Percentiles rank a stretch among this genome's conserved stretches.
Conservation (phyloP, 306 rosid genomes). For the Arachis stenosperma region DNA sequence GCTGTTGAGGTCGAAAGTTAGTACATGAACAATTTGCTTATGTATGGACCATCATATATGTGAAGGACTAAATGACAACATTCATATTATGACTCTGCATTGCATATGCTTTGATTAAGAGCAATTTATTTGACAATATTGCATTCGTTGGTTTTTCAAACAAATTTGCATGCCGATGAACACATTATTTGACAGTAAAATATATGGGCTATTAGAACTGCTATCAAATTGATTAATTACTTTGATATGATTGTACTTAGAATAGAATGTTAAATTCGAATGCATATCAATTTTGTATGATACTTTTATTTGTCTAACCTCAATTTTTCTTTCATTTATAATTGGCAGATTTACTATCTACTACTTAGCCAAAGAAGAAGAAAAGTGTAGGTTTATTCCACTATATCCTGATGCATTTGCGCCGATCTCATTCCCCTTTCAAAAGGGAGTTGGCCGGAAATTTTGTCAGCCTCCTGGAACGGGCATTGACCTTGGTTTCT, state of each 20-base stretch:
- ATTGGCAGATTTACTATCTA: slow-evolving; percentile 73
- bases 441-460: slow-evolving; percentile 81
- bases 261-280: not conserved
- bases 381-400: slow-evolving; percentile 72
- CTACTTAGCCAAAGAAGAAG: slow-evolving; percentile 91
- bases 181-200: not conserved
- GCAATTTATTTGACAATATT: not conserved
- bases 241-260: not conserved
- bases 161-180: slow-evolving; percentile 15
- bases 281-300: not conserved
- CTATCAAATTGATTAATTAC: not conserved
- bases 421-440: slow-evolving; percentile 71
- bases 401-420: slow-evolving; percentile 63
- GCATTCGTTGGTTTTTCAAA: not conserved
- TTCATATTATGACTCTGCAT: not conserved
- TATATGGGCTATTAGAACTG: not conserved
- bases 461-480: slow-evolving; percentile 85
- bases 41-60: not conserved
- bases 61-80: not conserved
- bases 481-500: slow-evolving; percentile 91
- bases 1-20: slow-evolving; percentile 20
- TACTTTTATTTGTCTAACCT: slow-evolving; percentile 23
- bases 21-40: slow-evolving; percentile 1
- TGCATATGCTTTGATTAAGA: slow-evolving; percentile 10
- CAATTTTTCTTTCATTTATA: slow-evolving; percentile 35